A percentile compares a stretch with the other conserved stretches of the same genome.
phyloP scores from a whole-genome alignment of 2,329 filamentous ascomycete genomes.

The Clarireedia monteithiana region DNA sequence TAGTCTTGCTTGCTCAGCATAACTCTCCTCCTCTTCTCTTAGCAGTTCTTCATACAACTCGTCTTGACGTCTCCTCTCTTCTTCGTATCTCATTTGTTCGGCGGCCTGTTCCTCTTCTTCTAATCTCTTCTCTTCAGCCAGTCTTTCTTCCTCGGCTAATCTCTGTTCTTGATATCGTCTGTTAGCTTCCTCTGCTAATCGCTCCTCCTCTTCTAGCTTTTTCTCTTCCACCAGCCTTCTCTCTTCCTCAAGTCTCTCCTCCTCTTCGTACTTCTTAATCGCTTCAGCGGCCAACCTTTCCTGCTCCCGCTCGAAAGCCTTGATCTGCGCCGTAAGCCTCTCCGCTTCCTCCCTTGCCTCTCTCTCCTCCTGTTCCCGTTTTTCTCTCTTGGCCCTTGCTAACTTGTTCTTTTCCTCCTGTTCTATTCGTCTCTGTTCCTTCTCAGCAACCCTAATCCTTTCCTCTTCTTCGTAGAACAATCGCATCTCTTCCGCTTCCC shows the following conservation, averaged over 20 bases:
- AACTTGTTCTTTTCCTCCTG: constrained; percentile 7
- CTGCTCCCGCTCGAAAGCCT: constrained; percentile 9
- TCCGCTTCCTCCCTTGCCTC: constrained; percentile 9
- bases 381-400: constrained; percentile 3
- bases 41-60: neutral
- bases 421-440: neutral
- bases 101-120: constrained; percentile 4
- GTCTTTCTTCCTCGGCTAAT: neutral
- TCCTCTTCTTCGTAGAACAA: constrained; percentile 11
- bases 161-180: constrained; percentile 2
- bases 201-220: constrained; percentile 1
- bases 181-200: neutral
- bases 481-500: constrained; percentile 14
- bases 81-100: neutral
- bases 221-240: neutral
- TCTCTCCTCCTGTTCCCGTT: constrained; percentile 4
- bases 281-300: constrained; percentile 7
- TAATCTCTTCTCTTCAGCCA: neutral
- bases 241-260: neutral
- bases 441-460: neutral
- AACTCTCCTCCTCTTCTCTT: constrained; percentile 3
- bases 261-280: constrained; percentile 6
- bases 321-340: constrained; percentile 8
- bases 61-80: constrained; percentile 1
- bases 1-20: constrained; percentile 1